Percentiles rank a stretch among this genome's conserved stretches.
These are phyloP conservation scores for Penicillium verhagenii DNA, from an alignment of 495 filamentous ascomycete species.

Conservation along the genomic window DNA sequence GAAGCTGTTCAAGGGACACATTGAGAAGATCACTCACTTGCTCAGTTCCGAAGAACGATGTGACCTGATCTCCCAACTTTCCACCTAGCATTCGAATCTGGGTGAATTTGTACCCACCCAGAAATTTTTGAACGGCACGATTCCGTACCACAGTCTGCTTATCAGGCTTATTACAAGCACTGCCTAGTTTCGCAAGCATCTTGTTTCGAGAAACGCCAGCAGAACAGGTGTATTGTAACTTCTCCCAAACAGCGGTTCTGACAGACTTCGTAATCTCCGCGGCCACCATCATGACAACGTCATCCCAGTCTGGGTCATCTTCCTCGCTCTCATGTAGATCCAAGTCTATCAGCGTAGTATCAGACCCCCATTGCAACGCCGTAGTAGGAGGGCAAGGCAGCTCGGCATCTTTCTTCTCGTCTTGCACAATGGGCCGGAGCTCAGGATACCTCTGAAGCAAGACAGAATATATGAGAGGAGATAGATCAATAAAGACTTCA, in stretches of 20 bases:
- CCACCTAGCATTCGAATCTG: slow-evolving; percentile 95
- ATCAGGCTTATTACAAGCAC: slow-evolving; percentile 87
- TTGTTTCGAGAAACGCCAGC: slow-evolving; percentile 88
- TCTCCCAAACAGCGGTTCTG: slow-evolving; percentile 61
- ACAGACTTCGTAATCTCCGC: slow-evolving; percentile 85
- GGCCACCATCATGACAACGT: slow-evolving; percentile 80
- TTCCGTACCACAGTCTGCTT: slow-evolving; percentile 88
- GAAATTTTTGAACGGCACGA: slow-evolving; percentile 75
- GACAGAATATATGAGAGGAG: slow-evolving; percentile 72
- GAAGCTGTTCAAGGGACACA: slow-evolving; percentile 74
- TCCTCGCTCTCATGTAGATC: slow-evolving; percentile 69
- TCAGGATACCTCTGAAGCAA: slow-evolving; percentile 79
- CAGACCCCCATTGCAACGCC: slow-evolving; percentile 73
- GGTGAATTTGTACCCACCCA: slow-evolving; percentile 86
- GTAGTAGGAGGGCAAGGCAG: slow-evolving; percentile 74
- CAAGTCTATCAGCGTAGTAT: slow-evolving; percentile 73
- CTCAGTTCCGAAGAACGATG: slow-evolving; percentile 74
- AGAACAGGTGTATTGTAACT: slow-evolving; percentile 84
- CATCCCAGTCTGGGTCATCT: slow-evolving; percentile 93
- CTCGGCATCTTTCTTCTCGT: slow-evolving; percentile 68
- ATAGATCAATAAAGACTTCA: slow-evolving; percentile 92
- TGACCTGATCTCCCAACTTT: slow-evolving; percentile 89
- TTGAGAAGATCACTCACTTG: slow-evolving; percentile 71
- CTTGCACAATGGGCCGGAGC: slow-evolving; percentile 58
- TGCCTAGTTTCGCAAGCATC: slow-evolving; percentile 92